These are phyloP conservation scores for Botryotinia calthae DNA, from an alignment of 2,329 filamentous ascomycete species.

Conservation along the genomic window DNA sequence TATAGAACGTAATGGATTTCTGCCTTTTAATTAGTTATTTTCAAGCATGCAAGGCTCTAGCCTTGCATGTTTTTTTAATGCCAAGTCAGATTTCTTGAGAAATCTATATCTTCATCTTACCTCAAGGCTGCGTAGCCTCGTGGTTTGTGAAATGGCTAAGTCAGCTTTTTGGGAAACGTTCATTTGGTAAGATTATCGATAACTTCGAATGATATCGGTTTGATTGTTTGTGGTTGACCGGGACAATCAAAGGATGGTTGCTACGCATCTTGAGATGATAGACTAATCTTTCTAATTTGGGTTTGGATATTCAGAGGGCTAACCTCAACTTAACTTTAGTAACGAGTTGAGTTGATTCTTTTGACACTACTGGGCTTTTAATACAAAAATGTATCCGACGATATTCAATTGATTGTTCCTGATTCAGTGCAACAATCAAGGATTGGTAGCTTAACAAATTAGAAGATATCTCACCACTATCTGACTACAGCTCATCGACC, in stretches of 20 bases:
- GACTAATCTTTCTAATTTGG: not conserved
- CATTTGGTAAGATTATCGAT: not conserved
- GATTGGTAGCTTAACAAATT: not conserved
- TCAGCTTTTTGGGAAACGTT: not conserved
- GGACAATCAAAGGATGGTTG: accelerated
- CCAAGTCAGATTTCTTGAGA: not conserved
- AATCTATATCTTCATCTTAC: not conserved
- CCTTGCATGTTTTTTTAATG: not conserved
- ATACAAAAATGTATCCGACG: accelerated
- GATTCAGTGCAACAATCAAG: accelerated
- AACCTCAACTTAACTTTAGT: not conserved
- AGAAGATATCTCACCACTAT: too few relatives aligned
- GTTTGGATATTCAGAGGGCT: not conserved
- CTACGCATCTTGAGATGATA: not conserved
- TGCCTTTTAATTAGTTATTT: not conserved
- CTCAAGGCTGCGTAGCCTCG: not conserved
- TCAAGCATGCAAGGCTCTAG: not conserved
- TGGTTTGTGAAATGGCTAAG: not conserved
- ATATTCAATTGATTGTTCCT: not conserved
- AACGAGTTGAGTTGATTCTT: not conserved
- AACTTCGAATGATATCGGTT: not conserved
- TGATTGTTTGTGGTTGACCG: not conserved
- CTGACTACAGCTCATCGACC: too few relatives aligned
- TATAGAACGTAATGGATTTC: not conserved
- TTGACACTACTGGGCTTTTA: too few relatives aligned